Evolutionary conservation across 108 stramenopile species (phyloP), one percentile per base, ranked within the genome.

Genomic region (Cyclotella distinguenda): DNA sequence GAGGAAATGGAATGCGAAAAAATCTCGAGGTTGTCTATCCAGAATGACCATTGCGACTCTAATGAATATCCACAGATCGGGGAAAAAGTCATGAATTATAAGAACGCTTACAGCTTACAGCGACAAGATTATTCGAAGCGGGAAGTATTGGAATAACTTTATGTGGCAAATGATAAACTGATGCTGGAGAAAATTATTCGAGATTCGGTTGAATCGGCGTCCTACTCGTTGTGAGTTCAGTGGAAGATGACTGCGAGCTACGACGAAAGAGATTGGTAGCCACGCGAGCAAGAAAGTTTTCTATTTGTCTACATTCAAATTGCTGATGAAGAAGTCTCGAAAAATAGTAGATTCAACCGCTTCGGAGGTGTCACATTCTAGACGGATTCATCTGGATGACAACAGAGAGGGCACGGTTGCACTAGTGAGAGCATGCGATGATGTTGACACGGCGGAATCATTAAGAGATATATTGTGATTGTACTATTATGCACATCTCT

Each of bases 1-100:
- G 60, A 62, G 31, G 46, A 62, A 30, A 27, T 67, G n/a, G 54
- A 67, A 36, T 36, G 43, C 6, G 66, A 67, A 57, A 53, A 34
- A 27, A 22, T 15, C 1, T 34, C 56, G 3, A 53, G 66, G 21
- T 19, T 38, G 11, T 23, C 6, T 1, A 54, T 51, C 1, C 66
- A 67, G 47, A 15, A 67, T 25, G 43, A 52, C 7, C 26, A 54
- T 27, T 11, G 6, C 1, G 47, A 47, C 1, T 57, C 39, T 28
- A 47, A 67, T 26, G 27, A 42, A 39, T 65, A 6, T 28, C n/a
- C n/a, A 26, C 10, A 13, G 35, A 65, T 19, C 12, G 30, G 30
- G 10, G 27, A 4, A 46, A 39, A 51, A 36, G 39, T 15, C 51
- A 27, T n/a, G 64, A 40, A 28, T 26, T 65, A 23, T 19, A 39